These are phyloP conservation scores for Penicillium ochrochloron DNA, from an alignment of 495 filamentous ascomycete species.

Conservation along the genomic window DNA sequence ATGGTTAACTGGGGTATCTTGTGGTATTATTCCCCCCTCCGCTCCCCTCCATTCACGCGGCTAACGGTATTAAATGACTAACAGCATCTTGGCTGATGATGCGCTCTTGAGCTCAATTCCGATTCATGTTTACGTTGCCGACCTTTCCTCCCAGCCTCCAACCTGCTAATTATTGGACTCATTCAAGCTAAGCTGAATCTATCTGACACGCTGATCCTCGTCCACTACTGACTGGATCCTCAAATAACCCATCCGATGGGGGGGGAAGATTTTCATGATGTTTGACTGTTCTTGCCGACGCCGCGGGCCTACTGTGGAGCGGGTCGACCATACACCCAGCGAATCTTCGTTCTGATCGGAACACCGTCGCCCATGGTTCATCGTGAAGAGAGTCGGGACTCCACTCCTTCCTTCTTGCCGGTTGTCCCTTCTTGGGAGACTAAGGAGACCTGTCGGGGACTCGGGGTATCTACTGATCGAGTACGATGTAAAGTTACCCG, in stretches of 20 bases:
- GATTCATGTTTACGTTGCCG: slow-evolving; percentile 1
- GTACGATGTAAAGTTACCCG: background rate
- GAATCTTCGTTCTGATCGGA: slow-evolving; percentile 15
- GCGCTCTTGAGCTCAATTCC: slow-evolving; percentile 7
- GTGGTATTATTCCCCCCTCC: background rate
- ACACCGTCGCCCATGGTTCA: slow-evolving; percentile 16
- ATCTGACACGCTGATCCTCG: background rate
- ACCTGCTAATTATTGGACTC: background rate
- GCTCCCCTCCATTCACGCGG: background rate
- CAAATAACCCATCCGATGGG: slow-evolving; percentile 6
- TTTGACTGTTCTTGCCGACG: slow-evolving; percentile 13
- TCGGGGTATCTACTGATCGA: background rate
- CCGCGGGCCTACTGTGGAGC: slow-evolving; percentile 12
- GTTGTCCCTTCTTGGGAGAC: background rate
- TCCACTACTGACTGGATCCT: background rate
- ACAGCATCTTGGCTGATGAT: slow-evolving; percentile 21
- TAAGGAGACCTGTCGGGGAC: background rate
- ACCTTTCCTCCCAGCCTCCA: background rate
- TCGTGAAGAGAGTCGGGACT: slow-evolving; percentile 14
- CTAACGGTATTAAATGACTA: slow-evolving; percentile 16
- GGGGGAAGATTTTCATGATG: slow-evolving; percentile 17
- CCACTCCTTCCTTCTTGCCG: slow-evolving; percentile 18
- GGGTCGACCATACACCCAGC: slow-evolving; percentile 3
- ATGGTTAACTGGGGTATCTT: background rate
- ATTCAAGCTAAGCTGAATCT: no score